Evolutionary conservation across 1,284 basidiomycete genomes (phyloP).

Genomic region (Grifola frondosa): DNA sequence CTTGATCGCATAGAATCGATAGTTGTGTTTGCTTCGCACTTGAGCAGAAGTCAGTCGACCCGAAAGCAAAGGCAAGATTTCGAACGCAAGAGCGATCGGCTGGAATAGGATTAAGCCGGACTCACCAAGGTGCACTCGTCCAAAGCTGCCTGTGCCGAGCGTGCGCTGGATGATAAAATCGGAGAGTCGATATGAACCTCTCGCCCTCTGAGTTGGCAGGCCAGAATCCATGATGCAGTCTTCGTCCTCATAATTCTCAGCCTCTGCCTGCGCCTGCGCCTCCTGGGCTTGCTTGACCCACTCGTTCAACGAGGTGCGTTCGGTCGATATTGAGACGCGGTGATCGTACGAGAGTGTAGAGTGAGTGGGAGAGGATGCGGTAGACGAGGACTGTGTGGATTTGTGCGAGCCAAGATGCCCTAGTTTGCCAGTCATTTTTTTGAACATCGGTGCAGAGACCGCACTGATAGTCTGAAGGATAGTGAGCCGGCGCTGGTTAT

Average conservation of each 20-base stretch:
- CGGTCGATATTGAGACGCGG: constrained; percentile 63
- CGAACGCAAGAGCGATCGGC: constrained; percentile 8
- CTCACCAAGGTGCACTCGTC: constrained; percentile 88
- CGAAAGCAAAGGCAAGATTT: not conserved
- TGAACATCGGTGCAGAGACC: too few species aligned
- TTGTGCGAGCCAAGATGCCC: constrained; percentile 28
- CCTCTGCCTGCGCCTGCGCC: constrained; percentile 6
- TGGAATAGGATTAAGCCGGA: constrained; percentile 13
- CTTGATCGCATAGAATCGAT: constrained; percentile 93
- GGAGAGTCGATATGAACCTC: constrained; percentile 63
- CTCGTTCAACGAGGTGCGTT: constrained; percentile 56
- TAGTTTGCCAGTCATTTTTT: constrained; percentile 45
- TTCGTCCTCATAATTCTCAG: constrained; percentile 6
- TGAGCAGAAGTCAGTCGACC: constrained; percentile 6
- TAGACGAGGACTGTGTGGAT: constrained; percentile 21
- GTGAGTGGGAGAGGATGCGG: constrained; percentile 16
- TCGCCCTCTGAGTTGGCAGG: constrained; percentile 41
- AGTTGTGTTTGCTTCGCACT: constrained; percentile 91
- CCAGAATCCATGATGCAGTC: constrained; percentile 6
- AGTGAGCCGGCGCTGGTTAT: too few species aligned
- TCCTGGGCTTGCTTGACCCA: constrained; percentile 37
- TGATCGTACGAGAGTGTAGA: constrained; percentile 35
- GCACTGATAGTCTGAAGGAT: too few species aligned
- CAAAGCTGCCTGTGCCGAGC: constrained; percentile 92
- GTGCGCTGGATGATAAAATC: constrained; percentile 80